Percentiles rank a stretch among this genome's conserved stretches.
Evolutionary conservation across 2,329 filamentous ascomycete species (phyloP).

Genomic region (Penicillium glabrum): DNA sequence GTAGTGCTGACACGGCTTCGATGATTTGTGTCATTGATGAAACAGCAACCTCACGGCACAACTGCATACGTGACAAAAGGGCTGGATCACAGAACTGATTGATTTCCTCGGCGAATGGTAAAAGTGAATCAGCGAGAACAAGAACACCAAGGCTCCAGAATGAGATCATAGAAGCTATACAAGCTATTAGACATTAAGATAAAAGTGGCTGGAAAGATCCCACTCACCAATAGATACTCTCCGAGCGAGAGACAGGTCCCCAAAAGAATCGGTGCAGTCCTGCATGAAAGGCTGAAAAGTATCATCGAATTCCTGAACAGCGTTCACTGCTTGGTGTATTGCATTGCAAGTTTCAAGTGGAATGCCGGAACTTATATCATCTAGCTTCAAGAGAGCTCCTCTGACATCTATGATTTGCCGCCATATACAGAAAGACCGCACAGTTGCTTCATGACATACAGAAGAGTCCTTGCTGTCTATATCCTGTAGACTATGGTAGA

Average conservation of each 20-base stretch:
- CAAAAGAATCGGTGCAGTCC: conserved; percentile 7
- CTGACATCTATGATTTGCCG: conserved; percentile 17
- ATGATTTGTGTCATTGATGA: conserved; percentile 12
- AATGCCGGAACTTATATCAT: neutral
- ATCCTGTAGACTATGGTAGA: neutral
- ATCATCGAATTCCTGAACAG: conserved; percentile 8
- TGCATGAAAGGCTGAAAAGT: conserved; percentile 12
- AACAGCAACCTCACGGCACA: conserved; percentile 6
- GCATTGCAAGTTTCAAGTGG: neutral
- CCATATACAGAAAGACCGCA: conserved; percentile 14
- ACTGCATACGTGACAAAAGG: neutral
- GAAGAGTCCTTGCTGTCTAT: neutral
- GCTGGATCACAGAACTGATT: neutral
- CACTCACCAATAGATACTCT: conserved; percentile 16
- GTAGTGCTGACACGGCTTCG: conserved; percentile 10
- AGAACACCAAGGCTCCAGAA: conserved; percentile 24
- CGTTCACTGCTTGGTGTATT: neutral
- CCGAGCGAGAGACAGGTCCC: conserved; percentile 12
- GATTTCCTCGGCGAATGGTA: neutral
- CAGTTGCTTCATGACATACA: neutral
- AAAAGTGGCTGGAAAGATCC: no score
- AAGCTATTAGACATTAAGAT: neutral
- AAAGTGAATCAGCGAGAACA: conserved; percentile 12
- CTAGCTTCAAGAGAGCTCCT: neutral
- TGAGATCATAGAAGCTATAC: conserved; percentile 16